Conservation (phyloP, 371 early-diverging fungal genomes). For the Syncephalis fuscata region DNA sequence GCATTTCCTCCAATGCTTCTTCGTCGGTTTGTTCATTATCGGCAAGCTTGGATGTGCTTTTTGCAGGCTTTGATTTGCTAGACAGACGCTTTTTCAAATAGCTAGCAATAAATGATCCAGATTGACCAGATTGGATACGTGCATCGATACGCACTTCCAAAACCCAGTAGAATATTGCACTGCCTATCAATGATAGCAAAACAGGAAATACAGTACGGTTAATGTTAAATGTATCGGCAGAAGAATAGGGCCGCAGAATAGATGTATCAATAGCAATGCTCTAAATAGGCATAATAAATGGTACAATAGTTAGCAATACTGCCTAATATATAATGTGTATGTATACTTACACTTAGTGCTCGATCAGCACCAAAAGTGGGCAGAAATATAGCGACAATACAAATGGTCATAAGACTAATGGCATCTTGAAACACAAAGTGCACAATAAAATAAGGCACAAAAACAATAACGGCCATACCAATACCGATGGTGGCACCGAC, state of each 20-base stretch:
- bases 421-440: conserved; percentile 16
- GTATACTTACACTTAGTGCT: conserved; percentile 10
- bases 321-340: neutral
- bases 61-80: neutral
- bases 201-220: conserved; percentile 5
- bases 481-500: conserved; percentile 15
- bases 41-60: neutral
- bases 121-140: conserved; percentile 12
- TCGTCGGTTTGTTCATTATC: conserved; percentile 11
- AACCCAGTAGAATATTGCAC: conserved; percentile 6
- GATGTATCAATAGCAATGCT: conserved; percentile 11
- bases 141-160: conserved; percentile 12
- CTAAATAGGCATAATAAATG: too few species aligned
- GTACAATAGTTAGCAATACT: too few species aligned
- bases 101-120: conserved; percentile 7
- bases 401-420: conserved; percentile 4
- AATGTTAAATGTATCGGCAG: conserved; percentile 13
- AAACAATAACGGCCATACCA: conserved; percentile 13
- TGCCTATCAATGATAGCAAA: conserved; percentile 12
- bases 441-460: conserved; percentile 20
- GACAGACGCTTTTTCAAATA: neutral
- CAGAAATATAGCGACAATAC: conserved; percentile 9
- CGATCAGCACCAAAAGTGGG: conserved; percentile 20
- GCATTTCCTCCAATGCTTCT: conserved; percentile 11
- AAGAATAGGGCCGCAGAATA: conserved; percentile 7